Conservation (phyloP, 2,329 filamentous ascomycete genomes). For the Fusarium algeriense region DNA sequence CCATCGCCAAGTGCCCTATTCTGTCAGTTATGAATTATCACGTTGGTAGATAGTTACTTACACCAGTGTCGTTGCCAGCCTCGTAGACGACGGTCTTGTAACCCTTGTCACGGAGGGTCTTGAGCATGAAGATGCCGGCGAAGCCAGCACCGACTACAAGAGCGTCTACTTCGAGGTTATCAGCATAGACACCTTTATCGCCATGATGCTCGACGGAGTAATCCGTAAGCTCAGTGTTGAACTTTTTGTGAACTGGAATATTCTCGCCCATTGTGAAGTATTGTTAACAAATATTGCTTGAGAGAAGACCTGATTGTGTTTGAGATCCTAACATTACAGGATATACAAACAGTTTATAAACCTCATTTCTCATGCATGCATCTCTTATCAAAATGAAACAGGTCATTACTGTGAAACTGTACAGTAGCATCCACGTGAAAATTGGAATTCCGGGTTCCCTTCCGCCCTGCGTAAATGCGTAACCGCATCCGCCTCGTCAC, state of each 20-base stretch:
- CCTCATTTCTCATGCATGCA: background rate
- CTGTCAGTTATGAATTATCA: background rate
- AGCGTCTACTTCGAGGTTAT: constrained; percentile 59
- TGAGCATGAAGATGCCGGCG: constrained; percentile 64
- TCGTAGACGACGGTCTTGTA: constrained; percentile 64
- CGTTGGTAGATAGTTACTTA: background rate
- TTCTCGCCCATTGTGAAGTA: constrained; percentile 34
- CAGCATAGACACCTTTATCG: constrained; percentile 56
- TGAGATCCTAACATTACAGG: background rate
- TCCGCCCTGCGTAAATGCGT: constrained; percentile 17
- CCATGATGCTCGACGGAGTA: constrained; percentile 50
- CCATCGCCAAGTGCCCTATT: constrained; percentile 58
- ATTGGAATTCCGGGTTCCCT: background rate
- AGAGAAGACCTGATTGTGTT: background rate
- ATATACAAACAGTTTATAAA: constrained; percentile 10
- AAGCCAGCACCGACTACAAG: constrained; percentile 62
- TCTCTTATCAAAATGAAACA: background rate
- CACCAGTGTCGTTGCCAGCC: constrained; percentile 63
- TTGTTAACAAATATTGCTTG: background rate
- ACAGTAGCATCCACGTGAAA: background rate
- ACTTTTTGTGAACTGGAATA: constrained; percentile 51
- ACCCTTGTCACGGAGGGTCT: constrained; percentile 64
- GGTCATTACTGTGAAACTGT: background rate
- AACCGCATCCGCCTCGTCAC: background rate
- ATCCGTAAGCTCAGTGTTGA: constrained; percentile 57